Evolutionary conservation across 1,284 basidiomycete genomes (phyloP).

Genomic region (Thecaphora thlaspeos): DNA sequence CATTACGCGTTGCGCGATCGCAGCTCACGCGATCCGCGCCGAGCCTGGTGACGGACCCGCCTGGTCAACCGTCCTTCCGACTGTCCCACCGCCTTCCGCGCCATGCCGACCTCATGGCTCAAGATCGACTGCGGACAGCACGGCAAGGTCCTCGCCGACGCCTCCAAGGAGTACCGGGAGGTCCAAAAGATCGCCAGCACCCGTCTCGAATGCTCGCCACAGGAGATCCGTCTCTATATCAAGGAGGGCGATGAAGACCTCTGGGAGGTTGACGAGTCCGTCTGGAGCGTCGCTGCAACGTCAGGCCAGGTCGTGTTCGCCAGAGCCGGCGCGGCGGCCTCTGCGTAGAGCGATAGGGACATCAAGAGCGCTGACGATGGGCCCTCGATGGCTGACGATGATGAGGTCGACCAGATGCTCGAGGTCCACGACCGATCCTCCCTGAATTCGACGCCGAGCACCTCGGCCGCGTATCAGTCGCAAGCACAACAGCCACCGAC

Average conservation of each 20-base stretch:
- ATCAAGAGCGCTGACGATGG: too few species aligned
- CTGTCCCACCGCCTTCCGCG: too few species aligned
- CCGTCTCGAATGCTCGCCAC: not conserved
- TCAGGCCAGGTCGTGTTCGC: not conserved
- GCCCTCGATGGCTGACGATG: too few species aligned
- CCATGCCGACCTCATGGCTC: not conserved
- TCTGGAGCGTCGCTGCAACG: not conserved
- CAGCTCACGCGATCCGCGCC: too few species aligned
- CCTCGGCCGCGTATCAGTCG: not conserved
- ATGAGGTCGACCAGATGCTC: too few species aligned
- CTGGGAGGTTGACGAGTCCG: not conserved
- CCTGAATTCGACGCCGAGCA: not conserved
- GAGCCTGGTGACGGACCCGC: too few species aligned
- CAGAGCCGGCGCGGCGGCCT: too few species aligned
- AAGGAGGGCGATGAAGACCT: not conserved
- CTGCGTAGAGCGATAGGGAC: too few species aligned
- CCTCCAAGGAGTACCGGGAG: not conserved
- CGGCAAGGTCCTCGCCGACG: not conserved
- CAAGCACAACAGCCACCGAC: not conserved
- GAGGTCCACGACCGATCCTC: not conserved
- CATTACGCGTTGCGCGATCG: too few species aligned
- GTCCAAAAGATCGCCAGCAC: not conserved
- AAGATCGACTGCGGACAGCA: not conserved
- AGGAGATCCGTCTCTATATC: not conserved
- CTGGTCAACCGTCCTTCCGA: too few species aligned